Evolutionary conservation across 495 filamentous ascomycete genomes (phyloP), one percentile per base, ranked within the genome.

Genomic region (Hyaloscypha hepaticicola): DNA sequence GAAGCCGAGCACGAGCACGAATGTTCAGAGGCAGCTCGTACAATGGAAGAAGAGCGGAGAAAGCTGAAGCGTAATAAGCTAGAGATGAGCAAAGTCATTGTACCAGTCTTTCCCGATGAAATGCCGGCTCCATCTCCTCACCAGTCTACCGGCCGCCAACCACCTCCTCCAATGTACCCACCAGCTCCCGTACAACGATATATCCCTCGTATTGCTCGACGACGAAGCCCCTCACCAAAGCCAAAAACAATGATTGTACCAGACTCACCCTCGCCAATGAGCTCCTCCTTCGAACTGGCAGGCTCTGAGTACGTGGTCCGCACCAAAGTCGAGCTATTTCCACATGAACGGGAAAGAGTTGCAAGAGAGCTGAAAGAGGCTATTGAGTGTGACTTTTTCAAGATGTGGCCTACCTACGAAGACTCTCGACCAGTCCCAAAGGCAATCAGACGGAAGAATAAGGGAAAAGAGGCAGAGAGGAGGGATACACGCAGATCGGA

Each of bases 391-490:
- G 29, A 62, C 19, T 27, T 48, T 25, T 61, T 62, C 28, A 50
- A 62, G 4, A 22, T 62, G 24, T 55, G 53, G 34, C 58, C 56
- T 21, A 51, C 34, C 14, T 29, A 6, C 11, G 38, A 58, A 11
- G 61, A 58, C 24, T 2, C 33, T 3, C 24, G 45, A 22, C 21
- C n/a, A n/a, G n/a, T n/a, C n/a, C n/a, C n/a, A n/a, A n/a, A n/a
- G n/a, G n/a, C n/a, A n/a, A n/a, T n/a, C n/a, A n/a, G n/a, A n/a
- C n/a, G 3, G 31, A 21, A 45, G 26, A n/a, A 5, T 2, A 19
- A 11, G 55, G 16, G 6, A 24, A 28, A 41, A n/a, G n/a, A n/a
- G 31, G 31, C 7, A 12, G 12, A 33, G 31, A 16, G 38, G 38
- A 45, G 12, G 0, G 38, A 16, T 45, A n/a, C n/a, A n/a, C n/a